Evolutionary conservation across 1,284 basidiomycete species (phyloP), one percentile per base, ranked within the genome.

Genomic region (Papiliotrema nemorosa): DNA sequence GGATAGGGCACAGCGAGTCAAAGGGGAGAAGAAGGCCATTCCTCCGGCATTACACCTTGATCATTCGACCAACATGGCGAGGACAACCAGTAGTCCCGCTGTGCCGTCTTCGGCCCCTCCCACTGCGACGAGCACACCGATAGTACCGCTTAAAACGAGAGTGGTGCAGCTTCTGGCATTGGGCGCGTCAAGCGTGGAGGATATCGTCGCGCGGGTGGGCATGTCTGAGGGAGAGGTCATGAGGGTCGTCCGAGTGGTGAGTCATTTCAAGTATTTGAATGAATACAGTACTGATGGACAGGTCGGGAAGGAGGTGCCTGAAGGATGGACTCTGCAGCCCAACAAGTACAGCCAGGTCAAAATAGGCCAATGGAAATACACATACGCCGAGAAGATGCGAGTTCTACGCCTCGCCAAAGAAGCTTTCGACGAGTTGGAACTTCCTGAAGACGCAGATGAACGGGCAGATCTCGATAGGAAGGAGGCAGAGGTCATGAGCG

Each of bases 321-420:
- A 53, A 3, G 39, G 51, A 46, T 71, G 59, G 26, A 57, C 59
- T 5, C 57, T 73, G 3, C 56, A 57, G 3, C 67, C 70, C 5
- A 48, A 53, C 7, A 69, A 73, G 46, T 73, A 73, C 49, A 52
- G 64, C 36, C 70, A 71, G 52, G 63, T 73, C 66, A 73, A 73
- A 50, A 57, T 73, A n/a, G 58, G 48, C 6, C 57, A 60, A 44
- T 64, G 61, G 63, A 63, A 59, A 50, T 73, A 71, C 53, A 64
- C 68, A 0, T 59, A 62, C 33, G 63, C 60, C 9, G 69, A 73
- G 41, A 61, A 63, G 37, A 49, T 54, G n/a, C 49, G 40, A 33
- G 64, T 73, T 13, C 57, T 67, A 16, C 31, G 47, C 21, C 51
- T 68, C 5, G 70, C 69, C 16, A 55, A 58, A 18, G 59, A 62